A percentile compares a stretch with the other conserved stretches of the same genome.
These are phyloP conservation scores for Aspergillus versicolor DNA, from an alignment of 2,329 filamentous ascomycete species.

Conservation along the genomic window DNA sequence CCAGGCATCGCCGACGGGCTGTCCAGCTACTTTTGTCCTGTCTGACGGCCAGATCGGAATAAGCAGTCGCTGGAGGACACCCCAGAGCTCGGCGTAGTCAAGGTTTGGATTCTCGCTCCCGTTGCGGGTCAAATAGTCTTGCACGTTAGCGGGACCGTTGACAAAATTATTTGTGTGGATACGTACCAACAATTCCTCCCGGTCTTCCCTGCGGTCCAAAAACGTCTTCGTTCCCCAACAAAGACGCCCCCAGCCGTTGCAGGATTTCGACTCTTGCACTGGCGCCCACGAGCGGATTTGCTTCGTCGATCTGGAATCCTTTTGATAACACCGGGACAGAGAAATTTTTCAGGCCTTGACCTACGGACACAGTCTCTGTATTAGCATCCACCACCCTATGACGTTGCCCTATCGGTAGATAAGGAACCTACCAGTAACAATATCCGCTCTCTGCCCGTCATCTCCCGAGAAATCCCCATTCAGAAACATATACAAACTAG, in stretches of 20 bases:
- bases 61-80: constrained; percentile 44
- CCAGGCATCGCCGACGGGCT: constrained; percentile 54
- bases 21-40: constrained; percentile 41
- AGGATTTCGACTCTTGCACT: constrained; percentile 45
- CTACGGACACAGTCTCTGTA: background rate
- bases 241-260: constrained; percentile 43
- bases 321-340: constrained; percentile 33
- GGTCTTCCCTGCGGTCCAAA: constrained; percentile 48
- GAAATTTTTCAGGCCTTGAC: constrained; percentile 24
- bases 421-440: constrained; percentile 4
- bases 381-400: background rate
- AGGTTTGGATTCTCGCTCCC: constrained; percentile 23
- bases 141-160: background rate
- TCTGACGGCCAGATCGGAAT: constrained; percentile 52
- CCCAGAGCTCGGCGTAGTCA: constrained; percentile 46
- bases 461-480: constrained; percentile 37
- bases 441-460: constrained; percentile 5
- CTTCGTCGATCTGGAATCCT: constrained; percentile 46
- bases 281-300: constrained; percentile 50
- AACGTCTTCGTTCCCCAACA: constrained; percentile 38
- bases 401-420: too few species aligned
- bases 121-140: constrained; percentile 44
- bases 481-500: constrained; percentile 52
- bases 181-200: constrained; percentile 50
- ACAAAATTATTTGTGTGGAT: background rate